Evolutionary conservation across 1,284 basidiomycete species (phyloP).

Genomic region (Prillingera fragicola): DNA sequence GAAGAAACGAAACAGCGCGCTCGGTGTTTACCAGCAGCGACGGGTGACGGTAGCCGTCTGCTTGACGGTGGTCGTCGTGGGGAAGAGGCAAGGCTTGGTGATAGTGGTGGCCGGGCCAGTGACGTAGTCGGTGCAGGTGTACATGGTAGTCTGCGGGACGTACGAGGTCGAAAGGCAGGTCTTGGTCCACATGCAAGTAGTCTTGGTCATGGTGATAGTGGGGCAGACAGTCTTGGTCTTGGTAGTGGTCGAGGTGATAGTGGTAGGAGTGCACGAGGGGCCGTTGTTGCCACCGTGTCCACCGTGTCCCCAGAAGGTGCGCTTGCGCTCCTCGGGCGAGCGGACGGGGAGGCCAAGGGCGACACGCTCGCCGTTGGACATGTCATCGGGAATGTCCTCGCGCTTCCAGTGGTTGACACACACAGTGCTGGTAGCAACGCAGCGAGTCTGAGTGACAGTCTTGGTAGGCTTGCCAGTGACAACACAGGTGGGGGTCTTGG

Average conservation of each 20-base stretch:
- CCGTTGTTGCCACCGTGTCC: too few relatives aligned
- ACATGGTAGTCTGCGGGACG: not conserved
- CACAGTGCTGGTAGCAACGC: not conserved
- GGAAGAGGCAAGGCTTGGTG: not conserved
- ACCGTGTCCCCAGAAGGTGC: too few relatives aligned
- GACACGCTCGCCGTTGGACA: slow-evolving; percentile 8
- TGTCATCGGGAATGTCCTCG: slow-evolving; percentile 5
- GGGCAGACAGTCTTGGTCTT: slow-evolving; percentile 5
- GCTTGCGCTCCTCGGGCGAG: slow-evolving; percentile 1
- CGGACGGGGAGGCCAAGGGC: slow-evolving; percentile 7
- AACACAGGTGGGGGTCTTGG: slow-evolving; percentile 1
- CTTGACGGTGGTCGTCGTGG: not conserved
- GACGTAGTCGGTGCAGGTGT: not conserved
- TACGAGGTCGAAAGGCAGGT: too few relatives aligned
- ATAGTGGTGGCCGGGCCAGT: slow-evolving; percentile 5
- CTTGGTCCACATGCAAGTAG: slow-evolving; percentile 5
- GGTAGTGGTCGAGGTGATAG: not conserved
- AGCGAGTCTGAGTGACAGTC: slow-evolving; percentile 1
- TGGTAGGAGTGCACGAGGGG: slow-evolving; percentile 10
- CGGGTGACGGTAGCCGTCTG: slow-evolving; percentile 2
- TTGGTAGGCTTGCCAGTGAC: not conserved
- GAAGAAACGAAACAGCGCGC: too few relatives aligned
- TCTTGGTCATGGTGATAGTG: not conserved
- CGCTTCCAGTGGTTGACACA: slow-evolving; percentile 10
- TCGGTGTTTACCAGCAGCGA: not conserved